These are phyloP conservation scores for Pseudogymnoascus sp. DNA, from an alignment of 2,329 filamentous ascomycete species.

Conservation along the genomic window DNA sequence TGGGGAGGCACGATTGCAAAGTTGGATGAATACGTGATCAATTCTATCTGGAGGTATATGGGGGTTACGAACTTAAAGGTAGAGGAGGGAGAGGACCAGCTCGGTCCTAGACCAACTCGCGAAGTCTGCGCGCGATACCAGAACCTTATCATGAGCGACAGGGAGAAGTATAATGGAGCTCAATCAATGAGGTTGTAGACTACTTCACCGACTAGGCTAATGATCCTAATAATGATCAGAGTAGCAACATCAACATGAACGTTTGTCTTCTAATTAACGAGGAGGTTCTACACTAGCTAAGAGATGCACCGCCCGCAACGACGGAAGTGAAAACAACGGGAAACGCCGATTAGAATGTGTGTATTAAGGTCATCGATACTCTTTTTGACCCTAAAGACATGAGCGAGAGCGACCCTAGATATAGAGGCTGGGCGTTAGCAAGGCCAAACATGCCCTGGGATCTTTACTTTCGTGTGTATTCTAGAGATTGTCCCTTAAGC, in stretches of 20 bases:
- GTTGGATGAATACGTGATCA: conserved; percentile 15
- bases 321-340: not conserved
- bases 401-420: conserved; percentile 4
- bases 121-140: not conserved
- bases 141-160: conserved; percentile 2
- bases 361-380: conserved; percentile 8
- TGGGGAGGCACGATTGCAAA: conserved; percentile 16
- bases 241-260: not conserved
- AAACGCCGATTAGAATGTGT: not conserved
- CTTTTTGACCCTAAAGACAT: conserved; percentile 7
- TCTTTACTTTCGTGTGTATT: conserved; percentile 4
- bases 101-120: not conserved
- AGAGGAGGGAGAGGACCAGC: not conserved
- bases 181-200: not conserved
- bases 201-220: not conserved
- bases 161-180: conserved; percentile 4
- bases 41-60: not conserved
- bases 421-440: conserved; percentile 1
- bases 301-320: not conserved
- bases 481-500: not conserved
- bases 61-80: not conserved
- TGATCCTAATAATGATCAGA: not conserved
- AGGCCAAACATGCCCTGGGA: not conserved
- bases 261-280: conserved; percentile 7
- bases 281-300: not conserved